These are phyloP conservation scores for Oryza coarctata DNA, from an alignment of 176 grass and related monocot genomes.

Conservation along the genomic window DNA sequence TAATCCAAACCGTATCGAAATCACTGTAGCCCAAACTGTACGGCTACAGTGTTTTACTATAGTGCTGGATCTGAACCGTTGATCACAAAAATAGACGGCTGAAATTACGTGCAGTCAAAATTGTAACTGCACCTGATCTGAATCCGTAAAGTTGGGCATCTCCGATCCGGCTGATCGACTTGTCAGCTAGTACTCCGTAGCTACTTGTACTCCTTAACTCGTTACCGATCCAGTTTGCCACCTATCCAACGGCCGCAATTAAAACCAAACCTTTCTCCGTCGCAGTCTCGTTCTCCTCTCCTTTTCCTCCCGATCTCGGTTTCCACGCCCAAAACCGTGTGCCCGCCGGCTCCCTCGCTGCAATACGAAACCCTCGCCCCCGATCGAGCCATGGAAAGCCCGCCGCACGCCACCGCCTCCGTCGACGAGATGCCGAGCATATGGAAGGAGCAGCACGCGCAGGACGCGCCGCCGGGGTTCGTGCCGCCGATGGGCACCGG, in stretches of 20 bases:
- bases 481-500: conserved; percentile 32
- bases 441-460: background rate
- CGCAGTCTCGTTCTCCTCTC: background rate
- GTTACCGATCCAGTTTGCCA: background rate
- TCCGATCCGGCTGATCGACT: no score
- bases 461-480: conserved; percentile 30
- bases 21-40: no score
- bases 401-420: background rate
- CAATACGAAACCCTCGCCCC: no score
- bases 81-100: no score
- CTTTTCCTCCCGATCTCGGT: background rate
- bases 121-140: no score
- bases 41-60: no score
- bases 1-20: no score
- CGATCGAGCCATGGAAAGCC: background rate
- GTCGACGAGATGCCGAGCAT: conserved; percentile 1
- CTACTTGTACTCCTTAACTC: background rate
- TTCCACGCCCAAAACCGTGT: background rate
- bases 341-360: background rate
- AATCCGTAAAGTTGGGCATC: no score
- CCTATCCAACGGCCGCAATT: conserved; percentile 6
- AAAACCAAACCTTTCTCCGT: background rate
- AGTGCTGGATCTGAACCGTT: no score
- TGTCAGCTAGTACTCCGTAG: no score
- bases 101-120: no score